Base-by-base conservation (phyloP, 2,329 filamentous ascomycete species). In the Stromatinia cepivora region DNA sequence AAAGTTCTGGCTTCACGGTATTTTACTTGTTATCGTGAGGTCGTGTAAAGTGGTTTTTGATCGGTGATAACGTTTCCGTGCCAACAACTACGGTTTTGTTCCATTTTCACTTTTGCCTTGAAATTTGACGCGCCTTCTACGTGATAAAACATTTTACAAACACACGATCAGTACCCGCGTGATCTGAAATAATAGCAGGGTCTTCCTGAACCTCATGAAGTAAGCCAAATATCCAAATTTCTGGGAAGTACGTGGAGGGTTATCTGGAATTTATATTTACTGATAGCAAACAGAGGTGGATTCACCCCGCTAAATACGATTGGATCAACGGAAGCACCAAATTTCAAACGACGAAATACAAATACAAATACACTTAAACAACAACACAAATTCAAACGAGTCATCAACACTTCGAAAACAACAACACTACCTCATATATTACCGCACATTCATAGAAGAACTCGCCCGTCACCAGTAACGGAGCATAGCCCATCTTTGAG, bases 401-500 rank as follows among this genome's bases (percentile, higher is more conserved):
- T 52, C 25, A 15, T 66, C 31, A 11, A 66, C 42, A 28, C 54
- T 50, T 46, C 63, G 8, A 45, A 22, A 7, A 17, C 39, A 50
- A 59, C 34, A 67, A 45, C 62, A 36, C 28, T 48, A 22, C 25
- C 54, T 28, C 31, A n/a, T 10, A 31, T 20, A 31, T 22, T 57
- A 34, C 59, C 67, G 15, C 28, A 57, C 15, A 46, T 58, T 7
- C 45, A 56, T 20, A 45, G 61, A 39, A 69, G 28, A 25, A 17
- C 25, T 20, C 17, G 7, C n/a, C n/a, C 36, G 9, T 39, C 25
- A 1, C 42, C 42, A 28, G n/a, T 50, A 28, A 53, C 53, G 46
- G 39, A 25, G n/a, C n/a, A 72, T 71, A 71, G 56, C 48, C 68
- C 66, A 57, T 63, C 65, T 45, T 69, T 77, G 45, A 76, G 76